Conservation (phyloP, 2,329 filamentous ascomycete species). For the Diplodia scrobiculata region DNA sequence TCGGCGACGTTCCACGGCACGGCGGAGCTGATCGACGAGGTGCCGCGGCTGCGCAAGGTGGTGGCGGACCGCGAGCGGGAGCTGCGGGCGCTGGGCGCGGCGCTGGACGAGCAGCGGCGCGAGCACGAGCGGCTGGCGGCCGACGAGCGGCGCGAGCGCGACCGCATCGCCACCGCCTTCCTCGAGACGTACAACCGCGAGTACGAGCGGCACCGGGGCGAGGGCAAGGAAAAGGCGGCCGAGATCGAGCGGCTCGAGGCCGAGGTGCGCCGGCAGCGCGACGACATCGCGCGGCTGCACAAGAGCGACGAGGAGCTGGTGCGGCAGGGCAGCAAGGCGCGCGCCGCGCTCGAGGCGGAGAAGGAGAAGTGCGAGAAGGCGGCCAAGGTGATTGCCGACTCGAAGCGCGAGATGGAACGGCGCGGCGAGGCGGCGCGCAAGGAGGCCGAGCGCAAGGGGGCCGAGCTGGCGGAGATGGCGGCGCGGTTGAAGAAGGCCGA, state of each 20-base stretch:
- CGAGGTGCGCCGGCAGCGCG: not conserved
- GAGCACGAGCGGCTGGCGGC: not conserved
- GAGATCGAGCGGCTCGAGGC: not conserved
- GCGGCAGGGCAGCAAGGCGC: not conserved
- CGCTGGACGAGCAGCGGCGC: constrained; percentile 1
- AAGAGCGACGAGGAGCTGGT: constrained; percentile 17
- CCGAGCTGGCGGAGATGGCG: not conserved
- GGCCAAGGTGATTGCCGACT: not conserved
- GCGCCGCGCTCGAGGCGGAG: not conserved
- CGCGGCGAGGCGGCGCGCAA: not conserved
- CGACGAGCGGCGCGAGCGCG: constrained; percentile 1
- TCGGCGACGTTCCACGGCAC: constrained; percentile 12
- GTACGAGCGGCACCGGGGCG: constrained; percentile 2
- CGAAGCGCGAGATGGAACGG: not conserved
- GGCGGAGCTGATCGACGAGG: constrained; percentile 22
- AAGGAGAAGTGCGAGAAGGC: constrained; percentile 12
- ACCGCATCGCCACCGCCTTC: not conserved
- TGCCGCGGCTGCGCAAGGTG: constrained; percentile 12
- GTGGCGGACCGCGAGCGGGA: not conserved
- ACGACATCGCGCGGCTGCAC: not conserved
- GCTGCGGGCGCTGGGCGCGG: not conserved
- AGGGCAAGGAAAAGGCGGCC: not conserved
- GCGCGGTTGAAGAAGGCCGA: constrained; percentile 4
- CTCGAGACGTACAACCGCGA: constrained; percentile 2
- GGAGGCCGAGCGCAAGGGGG: not conserved